These are phyloP conservation scores for Trebouxia sp. DNA, from an alignment of 139 green algal species.

Conservation along the genomic window DNA sequence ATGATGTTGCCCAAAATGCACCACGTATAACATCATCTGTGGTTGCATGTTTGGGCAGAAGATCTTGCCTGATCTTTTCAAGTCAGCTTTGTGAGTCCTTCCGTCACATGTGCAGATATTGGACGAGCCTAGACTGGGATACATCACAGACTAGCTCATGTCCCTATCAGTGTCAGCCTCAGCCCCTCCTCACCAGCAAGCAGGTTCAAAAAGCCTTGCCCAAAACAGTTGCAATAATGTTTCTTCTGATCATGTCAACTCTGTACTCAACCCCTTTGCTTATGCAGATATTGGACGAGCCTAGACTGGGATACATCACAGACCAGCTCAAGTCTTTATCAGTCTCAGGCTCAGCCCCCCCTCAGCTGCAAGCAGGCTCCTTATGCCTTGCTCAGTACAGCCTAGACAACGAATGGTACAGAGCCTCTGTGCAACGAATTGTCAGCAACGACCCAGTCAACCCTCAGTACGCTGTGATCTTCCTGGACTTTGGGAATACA, in stretches of 20 bases:
- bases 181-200: slow-evolving; percentile 46
- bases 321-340: slow-evolving; percentile 63
- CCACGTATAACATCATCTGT: neutral
- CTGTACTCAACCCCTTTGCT: no score
- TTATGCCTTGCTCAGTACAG: slow-evolving; percentile 75
- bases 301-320: slow-evolving; percentile 66
- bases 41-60: neutral
- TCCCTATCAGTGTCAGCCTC: slow-evolving; percentile 40
- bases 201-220: slow-evolving; percentile 67
- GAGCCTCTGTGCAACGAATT: slow-evolving; percentile 40
- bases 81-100: no score
- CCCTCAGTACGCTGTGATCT: slow-evolving; percentile 59
- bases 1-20: no score
- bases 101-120: slow-evolving; percentile 14
- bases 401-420: slow-evolving; percentile 82
- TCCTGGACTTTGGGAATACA: slow-evolving; percentile 94
- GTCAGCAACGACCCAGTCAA: slow-evolving; percentile 42
- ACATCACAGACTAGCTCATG: slow-evolving; percentile 72
- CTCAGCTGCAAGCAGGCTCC: slow-evolving; percentile 55
- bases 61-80: no score
- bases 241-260: no score
- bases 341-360: slow-evolving; percentile 38
- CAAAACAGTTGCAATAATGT: no score
- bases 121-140: slow-evolving; percentile 65
- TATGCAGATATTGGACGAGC: slow-evolving; percentile 54